Evolutionary conservation across 495 filamentous ascomycete species (phyloP).

Genomic region (Lepidopterella palustris): DNA sequence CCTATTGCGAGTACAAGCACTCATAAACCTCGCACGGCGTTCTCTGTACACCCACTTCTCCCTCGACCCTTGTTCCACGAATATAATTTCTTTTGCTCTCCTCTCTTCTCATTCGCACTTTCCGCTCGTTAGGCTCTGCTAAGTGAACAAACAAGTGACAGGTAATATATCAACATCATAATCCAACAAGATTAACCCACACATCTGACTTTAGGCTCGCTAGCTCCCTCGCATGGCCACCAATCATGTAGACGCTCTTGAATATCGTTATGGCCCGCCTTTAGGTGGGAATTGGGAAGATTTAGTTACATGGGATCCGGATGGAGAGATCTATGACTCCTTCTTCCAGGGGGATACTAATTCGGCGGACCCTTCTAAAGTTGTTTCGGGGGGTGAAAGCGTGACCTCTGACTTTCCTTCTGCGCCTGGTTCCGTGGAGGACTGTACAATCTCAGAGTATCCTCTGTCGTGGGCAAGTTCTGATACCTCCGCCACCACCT

Average conservation of each 20-base stretch:
- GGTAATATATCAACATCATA: too few relatives aligned
- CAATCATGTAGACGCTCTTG: slow-evolving; percentile 1
- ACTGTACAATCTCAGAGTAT: slow-evolving; percentile 14
- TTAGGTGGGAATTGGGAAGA: slow-evolving; percentile 16
- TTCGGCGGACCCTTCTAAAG: too few relatives aligned
- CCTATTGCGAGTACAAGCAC: neutral
- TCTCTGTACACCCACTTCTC: neutral
- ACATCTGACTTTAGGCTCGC: neutral
- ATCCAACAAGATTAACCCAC: too few relatives aligned
- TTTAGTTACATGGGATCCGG: slow-evolving; percentile 8
- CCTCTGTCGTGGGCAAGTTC: slow-evolving; percentile 13
- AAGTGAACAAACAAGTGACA: too few relatives aligned
- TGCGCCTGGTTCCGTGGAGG: slow-evolving; percentile 10
- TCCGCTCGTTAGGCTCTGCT: too few relatives aligned
- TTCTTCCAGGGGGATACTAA: slow-evolving; percentile 23
- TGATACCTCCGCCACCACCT: slow-evolving; percentile 14
- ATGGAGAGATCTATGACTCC: slow-evolving; percentile 20
- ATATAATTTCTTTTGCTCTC: neutral
- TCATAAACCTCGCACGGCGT: neutral
- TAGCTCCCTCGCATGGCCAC: slow-evolving; percentile 10
- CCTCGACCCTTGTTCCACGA: neutral
- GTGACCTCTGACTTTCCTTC: slow-evolving; percentile 12
- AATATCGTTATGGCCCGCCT: slow-evolving; percentile 1
- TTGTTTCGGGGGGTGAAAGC: slow-evolving; percentile 10
- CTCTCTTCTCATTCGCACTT: neutral